Base-by-base conservation (phyloP, 371 early-diverging fungal genomes). In the Mucor mucedo region DNA sequence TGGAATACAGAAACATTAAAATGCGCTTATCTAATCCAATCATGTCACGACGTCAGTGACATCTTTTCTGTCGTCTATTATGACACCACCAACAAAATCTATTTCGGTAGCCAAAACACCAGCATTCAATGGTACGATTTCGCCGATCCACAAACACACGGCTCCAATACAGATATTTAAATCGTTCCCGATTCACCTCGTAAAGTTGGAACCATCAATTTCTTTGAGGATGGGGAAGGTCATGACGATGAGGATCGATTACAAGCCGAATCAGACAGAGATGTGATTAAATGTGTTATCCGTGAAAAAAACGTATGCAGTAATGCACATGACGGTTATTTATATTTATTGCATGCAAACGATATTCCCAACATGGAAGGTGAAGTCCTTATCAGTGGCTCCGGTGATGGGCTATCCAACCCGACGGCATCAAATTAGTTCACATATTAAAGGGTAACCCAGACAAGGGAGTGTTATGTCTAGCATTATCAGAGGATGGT, bases 51-150 rank as follows among this genome's bases (percentile, higher is more conserved):
- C 64, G 89, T 91, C 2, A 92, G 93, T 8, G 91, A 91, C 52
- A 72, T 93, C 5, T 85, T 91, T 53, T 89, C 92, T 0, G 61
- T 92, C 3, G 90, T 84, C 27, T 89, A 88, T 62, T 85, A 81
- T 2, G 76, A 78, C 14, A 41, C 62, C 4, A 73, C 77, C 29
- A 76, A 87, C 13, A 83, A 75, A 7, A 64, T 93, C 55, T 89
- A 83, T 47, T 84, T 93, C 62, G 93, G 93, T 0, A 91, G 91
- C 60, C 91, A 92, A 66, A 91, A 93, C 69, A 90, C 93, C 2
- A 90, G 90, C 65, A 89, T 93, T 57, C 92, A 92, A 84, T 83
- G 88, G 87, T 89, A 86, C 56, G 83, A 87, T 42, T 83, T 90
- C 55, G 68, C 76, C 7, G 82, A 84, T 57, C 71, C 80, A 38